Base-by-base conservation (phyloP, 768 basidiomycete genomes). In the Trametes coccinea region DNA sequence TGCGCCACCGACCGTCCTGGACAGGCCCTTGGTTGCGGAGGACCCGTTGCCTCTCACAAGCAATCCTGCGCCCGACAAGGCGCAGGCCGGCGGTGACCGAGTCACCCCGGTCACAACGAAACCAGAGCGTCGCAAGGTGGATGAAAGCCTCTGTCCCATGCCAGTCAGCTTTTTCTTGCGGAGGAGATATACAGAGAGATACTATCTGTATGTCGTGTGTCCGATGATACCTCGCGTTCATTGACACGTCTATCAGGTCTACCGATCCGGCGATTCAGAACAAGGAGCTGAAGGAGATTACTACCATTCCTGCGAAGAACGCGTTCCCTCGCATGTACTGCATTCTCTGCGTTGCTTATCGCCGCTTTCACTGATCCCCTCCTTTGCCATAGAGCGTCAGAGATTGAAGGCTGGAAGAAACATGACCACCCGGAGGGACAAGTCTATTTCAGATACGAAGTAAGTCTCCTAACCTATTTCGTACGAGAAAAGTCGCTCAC, bases 391-490 rank as follows among this genome's bases (percentile, higher is more conserved):
- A 56, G 48, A 5, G 49, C 40, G 11, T 13, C 17, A 22, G 41
- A 5, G 13, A 6, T 52, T 0, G 53, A 5, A 1, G 52, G 58
- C 13, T 66, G 65, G 65, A 44, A 47, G 31, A 29, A 43, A 0
- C 53, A 6, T 11, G 27, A 34, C 0, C 61, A 66, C 22, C 65
- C 65, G 0, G 65, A 66, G 37, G 65, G 65, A 27, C 48, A 59
- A 22, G 5, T 56, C 9, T 66, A 66, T 41, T 66, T 63, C 39
- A 22, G 51, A 7, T 48, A 41, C 44, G 5, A 40, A 43, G 44
- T 50, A 10, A 8, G 43, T n/a, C 45, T 34, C 39, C 43, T 16
- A 29, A 31, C 10, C 5, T 44, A 4, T 4, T n/a, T 22, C 34
- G 22, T 31, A 31, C 22, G 22, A 22, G 22, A 22, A 22, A 22